phyloP scores from a whole-genome alignment of 148 eudicot genomes.

The Rhododendron mucronatum region DNA sequence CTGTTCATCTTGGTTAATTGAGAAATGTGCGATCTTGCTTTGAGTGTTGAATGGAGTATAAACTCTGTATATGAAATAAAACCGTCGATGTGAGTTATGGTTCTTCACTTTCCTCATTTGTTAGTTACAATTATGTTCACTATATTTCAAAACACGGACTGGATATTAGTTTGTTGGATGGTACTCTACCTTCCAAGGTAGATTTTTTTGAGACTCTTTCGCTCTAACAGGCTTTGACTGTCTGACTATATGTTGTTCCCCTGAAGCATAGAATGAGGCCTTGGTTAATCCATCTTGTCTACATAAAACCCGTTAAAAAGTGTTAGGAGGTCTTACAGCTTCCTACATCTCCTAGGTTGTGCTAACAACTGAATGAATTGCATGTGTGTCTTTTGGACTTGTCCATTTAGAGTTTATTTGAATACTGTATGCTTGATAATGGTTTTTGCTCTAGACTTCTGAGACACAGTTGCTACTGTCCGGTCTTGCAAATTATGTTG shows the following conservation, averaged over 20 bases:
- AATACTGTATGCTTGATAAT: not conserved
- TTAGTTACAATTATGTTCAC: no score
- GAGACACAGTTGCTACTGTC: not conserved
- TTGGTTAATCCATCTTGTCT: no score
- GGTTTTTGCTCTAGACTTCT: not conserved
- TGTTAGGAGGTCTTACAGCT: not conserved
- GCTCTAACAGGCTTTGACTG: no score
- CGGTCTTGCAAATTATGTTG: not conserved
- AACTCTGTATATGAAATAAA: conserved; percentile 38
- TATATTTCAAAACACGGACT: no score
- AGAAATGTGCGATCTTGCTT: not conserved
- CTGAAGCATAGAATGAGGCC: no score
- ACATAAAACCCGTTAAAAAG: not conserved
- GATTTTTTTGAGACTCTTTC: no score
- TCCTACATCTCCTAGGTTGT: not conserved
- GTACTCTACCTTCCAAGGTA: no score
- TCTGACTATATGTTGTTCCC: no score
- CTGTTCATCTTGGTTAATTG: not conserved
- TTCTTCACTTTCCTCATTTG: not conserved
- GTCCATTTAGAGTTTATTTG: not conserved
- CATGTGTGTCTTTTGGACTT: not conserved
- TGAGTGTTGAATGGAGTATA: not conserved
- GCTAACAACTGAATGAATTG: not conserved
- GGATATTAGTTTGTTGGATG: no score
- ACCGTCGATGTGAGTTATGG: conserved; percentile 43